These are phyloP conservation scores for Claviceps spartinae DNA, from an alignment of 2,329 filamentous ascomycete genomes.

Conservation along the genomic window DNA sequence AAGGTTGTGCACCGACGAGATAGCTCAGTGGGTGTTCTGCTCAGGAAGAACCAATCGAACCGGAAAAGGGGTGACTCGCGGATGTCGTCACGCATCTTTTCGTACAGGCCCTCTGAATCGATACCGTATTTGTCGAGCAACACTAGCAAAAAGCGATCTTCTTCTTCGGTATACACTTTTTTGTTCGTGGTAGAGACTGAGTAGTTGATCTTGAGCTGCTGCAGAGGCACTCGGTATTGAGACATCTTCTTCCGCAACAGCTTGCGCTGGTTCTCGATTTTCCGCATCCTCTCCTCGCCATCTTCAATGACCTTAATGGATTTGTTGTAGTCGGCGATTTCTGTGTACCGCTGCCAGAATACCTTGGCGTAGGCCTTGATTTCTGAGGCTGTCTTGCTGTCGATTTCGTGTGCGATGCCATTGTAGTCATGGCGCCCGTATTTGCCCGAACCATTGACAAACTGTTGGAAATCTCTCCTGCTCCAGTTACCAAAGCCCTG, in stretches of 20 bases:
- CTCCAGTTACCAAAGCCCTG: conserved; percentile 94
- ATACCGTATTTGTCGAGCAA: conserved; percentile 86
- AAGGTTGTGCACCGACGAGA: conserved; percentile 86
- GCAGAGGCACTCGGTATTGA: conserved; percentile 91
- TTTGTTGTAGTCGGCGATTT: conserved; percentile 81
- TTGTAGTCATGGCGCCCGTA: conserved; percentile 80
- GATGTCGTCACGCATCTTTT: conserved; percentile 94
- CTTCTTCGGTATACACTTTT: conserved; percentile 98
- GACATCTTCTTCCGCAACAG: conserved; percentile 91
- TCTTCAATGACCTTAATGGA: conserved; percentile 82
- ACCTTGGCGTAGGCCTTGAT: conserved; percentile 85
- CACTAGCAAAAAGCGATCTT: conserved; percentile 89
- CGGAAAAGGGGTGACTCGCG: conserved; percentile 88
- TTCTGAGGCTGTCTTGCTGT: conserved; percentile 75
- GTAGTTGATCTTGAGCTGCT: conserved; percentile 98
- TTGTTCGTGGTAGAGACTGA: conserved; percentile 98
- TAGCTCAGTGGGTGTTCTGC: conserved; percentile 83
- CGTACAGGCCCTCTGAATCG: conserved; percentile 80
- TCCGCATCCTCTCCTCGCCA: conserved; percentile 78
- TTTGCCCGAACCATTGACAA: conserved; percentile 87
- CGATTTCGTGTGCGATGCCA: conserved; percentile 76
- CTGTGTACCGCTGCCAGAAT: conserved; percentile 91
- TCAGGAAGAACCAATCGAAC: conserved; percentile 99
- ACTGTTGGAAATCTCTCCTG: conserved; percentile 94
- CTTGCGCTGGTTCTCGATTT: conserved; percentile 84